Evolutionary conservation across 2,329 filamentous ascomycete species (phyloP).

Genomic region (Alternaria ventricosa): DNA sequence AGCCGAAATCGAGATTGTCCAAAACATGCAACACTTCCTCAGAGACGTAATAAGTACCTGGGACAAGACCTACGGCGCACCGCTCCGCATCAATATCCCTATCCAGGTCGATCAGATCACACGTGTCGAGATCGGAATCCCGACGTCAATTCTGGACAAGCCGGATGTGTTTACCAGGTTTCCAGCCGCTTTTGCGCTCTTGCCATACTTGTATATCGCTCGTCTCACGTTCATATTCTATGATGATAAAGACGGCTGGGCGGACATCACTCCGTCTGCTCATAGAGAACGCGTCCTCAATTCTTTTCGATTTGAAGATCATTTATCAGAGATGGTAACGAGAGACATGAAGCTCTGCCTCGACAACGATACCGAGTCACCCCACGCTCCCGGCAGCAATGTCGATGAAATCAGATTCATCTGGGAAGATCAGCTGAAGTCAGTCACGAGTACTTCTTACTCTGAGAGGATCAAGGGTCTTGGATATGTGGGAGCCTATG

Average conservation of each 20-base stretch:
- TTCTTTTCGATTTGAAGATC: too few relatives aligned
- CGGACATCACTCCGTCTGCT: too few relatives aligned
- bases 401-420: not conserved
- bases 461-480: not conserved
- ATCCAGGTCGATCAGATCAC: not conserved
- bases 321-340: too few relatives aligned
- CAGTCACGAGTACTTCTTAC: not conserved
- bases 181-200: not conserved
- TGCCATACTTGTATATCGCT: not conserved
- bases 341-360: not conserved
- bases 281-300: too few relatives aligned
- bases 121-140: not conserved
- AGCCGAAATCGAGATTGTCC: not conserved
- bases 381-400: not conserved
- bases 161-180: not conserved
- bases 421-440: not conserved
- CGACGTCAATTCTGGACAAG: not conserved
- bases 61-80: not conserved
- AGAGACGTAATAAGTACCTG: not conserved
- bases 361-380: not conserved
- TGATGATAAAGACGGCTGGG: not conserved
- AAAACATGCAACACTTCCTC: not conserved
- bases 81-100: not conserved
- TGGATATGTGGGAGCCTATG: not conserved
- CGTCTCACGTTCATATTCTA: not conserved